Base-by-base conservation (phyloP, 2,329 filamentous ascomycete species). In the Penicillium concentricum region DNA sequence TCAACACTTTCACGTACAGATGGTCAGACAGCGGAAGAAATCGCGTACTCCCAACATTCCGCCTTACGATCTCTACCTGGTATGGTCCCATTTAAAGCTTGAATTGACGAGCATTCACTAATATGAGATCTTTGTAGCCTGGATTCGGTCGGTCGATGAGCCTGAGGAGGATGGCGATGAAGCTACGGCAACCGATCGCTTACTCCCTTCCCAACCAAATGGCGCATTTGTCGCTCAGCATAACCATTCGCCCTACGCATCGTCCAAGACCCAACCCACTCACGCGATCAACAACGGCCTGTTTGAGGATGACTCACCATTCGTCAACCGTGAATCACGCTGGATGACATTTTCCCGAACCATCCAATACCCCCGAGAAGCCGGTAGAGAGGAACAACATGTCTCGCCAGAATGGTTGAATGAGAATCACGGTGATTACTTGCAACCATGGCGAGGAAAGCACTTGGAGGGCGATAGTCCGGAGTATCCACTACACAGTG, bases 391-490 rank as follows among this genome's bases (percentile, higher is more conserved):
- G 61, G 72, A 73, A 55, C 74, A 78, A 62, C 69, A 71, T 20
- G 78, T 80, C 43, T 72, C 73, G 9, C 63, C 71, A 13, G 78
- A 81, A 51, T 81, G 75, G 77, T 56, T 80, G 61, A 73, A 76
- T 60, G 65, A 76, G 51, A 75, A 81, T 54, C 65, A 76, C 37
- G 74, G 73, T 20, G 74, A 79, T 59, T 80, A 78, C 57, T 76
- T 75, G 5, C 70, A 71, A 35, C 78, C 78, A 22, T 88, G 85
- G 84, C 74, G 83, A 44, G 80, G 80, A 43, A 72, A 70, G 41
- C 69, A 72, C 28, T 67, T 72, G n/a, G 72, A 75, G 42, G 78
- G 80, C 26, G 81, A 84, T 60, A 74, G 80, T 56, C 79, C 82
- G 28, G 78, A 82, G 37, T 76, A 78, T 57, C 76, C 75, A 44